Conservation (phyloP, 78 protist genomes). For the Anaeramoeba ignava region DNA sequence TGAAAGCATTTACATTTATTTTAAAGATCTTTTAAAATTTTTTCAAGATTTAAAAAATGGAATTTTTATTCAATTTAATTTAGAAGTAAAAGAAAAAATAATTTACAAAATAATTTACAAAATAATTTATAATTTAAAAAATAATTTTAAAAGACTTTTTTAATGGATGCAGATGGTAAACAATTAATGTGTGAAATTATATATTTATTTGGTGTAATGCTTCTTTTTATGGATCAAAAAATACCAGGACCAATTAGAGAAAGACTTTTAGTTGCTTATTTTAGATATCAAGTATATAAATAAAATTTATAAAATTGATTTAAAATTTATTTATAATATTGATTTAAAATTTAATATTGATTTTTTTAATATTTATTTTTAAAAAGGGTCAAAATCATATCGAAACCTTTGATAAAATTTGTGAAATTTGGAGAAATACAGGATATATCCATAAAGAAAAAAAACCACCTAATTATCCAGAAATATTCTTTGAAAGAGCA, state of each 20-base stretch:
- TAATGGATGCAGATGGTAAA: slow-evolving; percentile 71
- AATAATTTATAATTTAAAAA: no score
- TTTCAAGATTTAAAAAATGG: slow-evolving; percentile 66
- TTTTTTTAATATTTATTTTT: no score
- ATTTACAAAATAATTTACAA: no score
- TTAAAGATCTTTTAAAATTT: slow-evolving; percentile 23
- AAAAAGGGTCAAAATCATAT: slow-evolving; percentile 54
- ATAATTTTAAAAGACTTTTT: no score
- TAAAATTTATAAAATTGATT: no score
- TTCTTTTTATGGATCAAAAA: slow-evolving; percentile 63
- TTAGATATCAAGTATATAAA: slow-evolving; percentile 62
- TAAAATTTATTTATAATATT: no score
- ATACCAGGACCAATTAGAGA: slow-evolving; percentile 89
- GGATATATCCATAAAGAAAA: slow-evolving; percentile 43
- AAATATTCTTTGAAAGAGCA: slow-evolving; percentile 44
- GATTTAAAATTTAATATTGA: no score
- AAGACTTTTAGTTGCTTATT: slow-evolving; percentile 74
- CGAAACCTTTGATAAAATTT: slow-evolving; percentile 68
- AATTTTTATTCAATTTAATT: slow-evolving; percentile 66
- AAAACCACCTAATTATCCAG: slow-evolving; percentile 74
- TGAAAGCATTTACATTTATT: slow-evolving; percentile 70
- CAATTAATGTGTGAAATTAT: slow-evolving; percentile 87
- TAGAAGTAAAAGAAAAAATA: no score
- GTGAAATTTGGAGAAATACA: slow-evolving; percentile 62
- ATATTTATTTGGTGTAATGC: slow-evolving; percentile 70